A percentile compares a stretch with the other conserved stretches of the same genome.
phyloP scores from a whole-genome alignment of 1,139 yeast genomes.

The Candida pseudoviswanathii region DNA sequence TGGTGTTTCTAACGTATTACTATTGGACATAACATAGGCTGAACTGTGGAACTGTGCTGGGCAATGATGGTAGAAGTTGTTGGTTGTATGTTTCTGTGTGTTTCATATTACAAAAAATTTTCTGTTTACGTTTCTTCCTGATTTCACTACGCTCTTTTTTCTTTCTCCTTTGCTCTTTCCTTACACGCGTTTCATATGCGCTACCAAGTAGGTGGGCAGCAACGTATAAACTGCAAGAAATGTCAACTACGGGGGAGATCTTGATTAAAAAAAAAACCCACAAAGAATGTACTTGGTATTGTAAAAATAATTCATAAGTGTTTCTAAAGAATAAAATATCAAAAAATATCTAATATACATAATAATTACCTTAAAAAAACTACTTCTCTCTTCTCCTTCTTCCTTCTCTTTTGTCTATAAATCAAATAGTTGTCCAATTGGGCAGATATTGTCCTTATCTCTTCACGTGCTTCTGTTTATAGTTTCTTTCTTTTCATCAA shows the following conservation, averaged over 20 bases:
- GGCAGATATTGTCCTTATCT: neutral
- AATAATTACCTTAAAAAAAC: neutral
- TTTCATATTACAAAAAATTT: neutral
- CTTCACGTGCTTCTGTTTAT: slow-evolving; percentile 1
- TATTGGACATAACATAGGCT: slow-evolving; percentile 8
- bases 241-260: neutral
- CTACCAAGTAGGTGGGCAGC: neutral
- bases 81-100: neutral
- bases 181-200: neutral
- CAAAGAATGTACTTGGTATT: neutral
- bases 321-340: neutral
- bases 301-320: neutral
- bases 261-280: neutral
- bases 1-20: slow-evolving; percentile 5
- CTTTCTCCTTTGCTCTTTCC: neutral
- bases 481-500: slow-evolving; percentile 12
- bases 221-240: neutral
- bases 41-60: no score
- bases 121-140: slow-evolving; percentile 5
- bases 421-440: neutral
- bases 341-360: slow-evolving; percentile 5
- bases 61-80: no score
- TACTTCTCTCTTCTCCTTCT: neutral
- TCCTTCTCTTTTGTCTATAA: neutral
- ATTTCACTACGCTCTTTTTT: neutral